Base-by-base conservation (phyloP, 768 basidiomycete genomes). In the Lactarius tabidus region DNA sequence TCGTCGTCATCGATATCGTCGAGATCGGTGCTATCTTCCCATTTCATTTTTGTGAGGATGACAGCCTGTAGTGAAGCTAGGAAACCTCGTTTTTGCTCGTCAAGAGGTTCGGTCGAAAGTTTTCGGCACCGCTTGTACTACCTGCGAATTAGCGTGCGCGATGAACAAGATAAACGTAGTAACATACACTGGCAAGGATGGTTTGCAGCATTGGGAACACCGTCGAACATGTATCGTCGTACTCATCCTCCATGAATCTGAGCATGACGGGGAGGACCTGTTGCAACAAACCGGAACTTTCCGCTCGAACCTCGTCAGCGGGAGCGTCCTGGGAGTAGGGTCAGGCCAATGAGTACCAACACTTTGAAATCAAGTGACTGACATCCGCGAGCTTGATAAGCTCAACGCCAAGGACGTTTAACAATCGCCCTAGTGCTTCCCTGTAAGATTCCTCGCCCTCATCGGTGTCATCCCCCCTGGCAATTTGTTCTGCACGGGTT, bases 1-100 rank as follows among this genome's bases (percentile, higher is more conserved):
- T 94, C 92, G 53, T 98, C 96, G 59, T 95, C 93, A 62, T 98
- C 96, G 52, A 86, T 82, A 70, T 96, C 93, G 29, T 87, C 85
- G 54, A 83, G 87, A 73, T 88, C 89, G 26, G 87, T 87, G 63
- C 85, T 88, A 76, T 81, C 86, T 56, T 89, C 89, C 93, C 95
- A 99, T 72, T 91, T 93, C 84, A 98, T 82, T 77, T 98, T 97
- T 60, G 83, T 80, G 52, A 98, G 77, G 29, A 93, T 82, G 53
- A 94, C 89, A 70, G 88, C 80, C 4, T 98, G 80, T 6, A 97
- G 78, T 2, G 88, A 87, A 3, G 79, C 78, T 31, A 99, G 81
- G 80, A 98, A 98, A 7, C 86, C 78, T 26, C 87, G 84, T 74
- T 87, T 87, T 41, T 82, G 75, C 26, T 86, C 83, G 53, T 91